phyloP scores from a whole-genome alignment of 495 filamentous ascomycete species.

The Xylaria acuta region DNA sequence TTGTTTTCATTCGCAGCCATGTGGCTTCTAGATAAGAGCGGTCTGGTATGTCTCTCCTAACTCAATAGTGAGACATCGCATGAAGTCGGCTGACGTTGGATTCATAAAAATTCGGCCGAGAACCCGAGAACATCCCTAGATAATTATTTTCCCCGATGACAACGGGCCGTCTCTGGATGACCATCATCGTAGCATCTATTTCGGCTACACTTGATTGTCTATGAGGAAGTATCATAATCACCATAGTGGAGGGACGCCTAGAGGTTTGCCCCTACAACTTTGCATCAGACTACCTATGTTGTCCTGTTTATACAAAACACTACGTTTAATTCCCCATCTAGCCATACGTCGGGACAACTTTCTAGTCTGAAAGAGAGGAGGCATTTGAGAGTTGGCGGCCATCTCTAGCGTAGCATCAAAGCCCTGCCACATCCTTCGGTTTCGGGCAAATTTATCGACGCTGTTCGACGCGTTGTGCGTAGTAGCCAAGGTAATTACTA shows the following conservation, averaged over 20 bases:
- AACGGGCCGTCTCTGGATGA: neutral
- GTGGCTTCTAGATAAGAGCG: neutral
- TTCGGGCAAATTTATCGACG: neutral
- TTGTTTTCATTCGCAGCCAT: neutral
- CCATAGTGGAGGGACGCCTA: neutral
- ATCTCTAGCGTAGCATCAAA: neutral
- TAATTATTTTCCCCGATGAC: neutral
- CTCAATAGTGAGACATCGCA: slow-evolving; percentile 15
- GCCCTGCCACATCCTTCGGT: neutral
- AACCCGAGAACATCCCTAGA: slow-evolving; percentile 2
- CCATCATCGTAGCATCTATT: neutral
- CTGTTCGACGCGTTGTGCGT: neutral
- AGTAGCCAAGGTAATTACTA: neutral
- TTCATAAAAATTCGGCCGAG: slow-evolving; percentile 2
- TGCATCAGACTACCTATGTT: neutral
- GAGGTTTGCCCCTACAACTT: neutral
- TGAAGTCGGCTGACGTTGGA: slow-evolving; percentile 13
- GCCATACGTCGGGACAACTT: neutral
- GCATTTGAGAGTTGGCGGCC: neutral
- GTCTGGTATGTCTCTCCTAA: neutral
- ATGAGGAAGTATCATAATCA: neutral
- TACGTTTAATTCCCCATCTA: neutral
- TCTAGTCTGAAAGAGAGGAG: no score
- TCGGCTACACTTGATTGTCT: neutral
- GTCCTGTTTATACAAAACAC: neutral